phyloP scores from a whole-genome alignment of 2,329 filamentous ascomycete genomes.

The Stagonosporopsis rhizophila region DNA sequence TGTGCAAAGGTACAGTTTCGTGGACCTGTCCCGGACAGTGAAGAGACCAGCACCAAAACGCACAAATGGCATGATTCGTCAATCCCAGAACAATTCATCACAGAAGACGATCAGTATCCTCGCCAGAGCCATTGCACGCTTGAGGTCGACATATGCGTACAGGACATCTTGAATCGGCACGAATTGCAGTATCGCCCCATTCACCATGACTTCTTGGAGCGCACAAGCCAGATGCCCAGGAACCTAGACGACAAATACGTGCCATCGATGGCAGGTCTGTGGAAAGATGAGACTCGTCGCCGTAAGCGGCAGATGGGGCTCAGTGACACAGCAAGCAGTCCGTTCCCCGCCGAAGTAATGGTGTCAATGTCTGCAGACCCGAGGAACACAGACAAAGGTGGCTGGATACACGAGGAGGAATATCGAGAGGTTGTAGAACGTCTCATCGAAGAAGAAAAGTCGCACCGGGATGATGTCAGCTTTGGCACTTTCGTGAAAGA shows the following conservation, averaged over 20 bases:
- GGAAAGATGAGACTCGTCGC: slow-evolving; percentile 86
- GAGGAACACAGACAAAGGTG: slow-evolving; percentile 73
- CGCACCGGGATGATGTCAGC: slow-evolving; percentile 54
- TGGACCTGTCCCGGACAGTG: slow-evolving; percentile 73
- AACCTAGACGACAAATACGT: slow-evolving; percentile 79
- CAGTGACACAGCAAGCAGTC: slow-evolving; percentile 69
- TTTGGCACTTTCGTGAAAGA: slow-evolving; percentile 72
- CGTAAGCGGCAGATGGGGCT: slow-evolving; percentile 75
- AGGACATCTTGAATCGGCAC: slow-evolving; percentile 84
- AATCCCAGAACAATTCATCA: slow-evolving; percentile 66
- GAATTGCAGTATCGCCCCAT: slow-evolving; percentile 77
- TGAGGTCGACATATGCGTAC: slow-evolving; percentile 87
- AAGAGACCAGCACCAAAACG: slow-evolving; percentile 65
- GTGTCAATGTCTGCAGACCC: slow-evolving; percentile 88
- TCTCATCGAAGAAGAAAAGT: slow-evolving; percentile 70
- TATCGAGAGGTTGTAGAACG: slow-evolving; percentile 70
- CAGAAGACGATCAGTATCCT: slow-evolving; percentile 69
- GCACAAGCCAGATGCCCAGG: slow-evolving; percentile 62
- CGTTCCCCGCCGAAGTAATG: slow-evolving; percentile 81
- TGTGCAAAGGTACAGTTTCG: slow-evolving; percentile 75
- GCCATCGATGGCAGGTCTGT: slow-evolving; percentile 90
- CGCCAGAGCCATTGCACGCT: slow-evolving; percentile 86
- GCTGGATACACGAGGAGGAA: slow-evolving; percentile 93
- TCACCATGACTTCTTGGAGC: slow-evolving; percentile 87
- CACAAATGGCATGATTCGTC: slow-evolving; percentile 84